Conservation (phyloP, 1,139 yeast genomes). For the Petasospora fabianii region DNA sequence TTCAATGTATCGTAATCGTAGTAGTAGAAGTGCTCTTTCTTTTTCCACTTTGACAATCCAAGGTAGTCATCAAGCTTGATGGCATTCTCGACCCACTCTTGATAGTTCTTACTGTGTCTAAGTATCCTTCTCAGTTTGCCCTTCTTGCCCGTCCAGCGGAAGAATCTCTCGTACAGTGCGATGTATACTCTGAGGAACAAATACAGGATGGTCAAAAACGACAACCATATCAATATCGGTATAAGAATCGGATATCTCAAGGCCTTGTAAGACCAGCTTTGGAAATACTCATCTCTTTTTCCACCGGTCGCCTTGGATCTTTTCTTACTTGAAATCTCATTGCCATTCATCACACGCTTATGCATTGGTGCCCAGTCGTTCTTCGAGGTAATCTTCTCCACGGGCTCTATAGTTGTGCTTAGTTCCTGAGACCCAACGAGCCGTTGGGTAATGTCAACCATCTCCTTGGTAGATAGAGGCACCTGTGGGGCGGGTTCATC, state of each 20-base stretch:
- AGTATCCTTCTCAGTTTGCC: conserved; percentile 46
- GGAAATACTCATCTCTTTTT: conserved; percentile 23
- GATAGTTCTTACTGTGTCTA: conserved; percentile 46
- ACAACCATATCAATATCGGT: conserved; percentile 51
- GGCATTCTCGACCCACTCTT: conserved; percentile 65
- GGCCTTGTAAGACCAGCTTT: conserved; percentile 43
- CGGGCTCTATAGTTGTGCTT: conserved; percentile 6
- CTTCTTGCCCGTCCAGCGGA: conserved; percentile 61
- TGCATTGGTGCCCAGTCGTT: conserved; percentile 69
- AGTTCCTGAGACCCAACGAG: conserved; percentile 16
- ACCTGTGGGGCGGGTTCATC: conserved; percentile 19
- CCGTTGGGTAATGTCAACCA: conserved; percentile 13
- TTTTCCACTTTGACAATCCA: conserved; percentile 59
- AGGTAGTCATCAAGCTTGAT: conserved; percentile 51
- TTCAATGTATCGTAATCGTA: conserved; percentile 64
- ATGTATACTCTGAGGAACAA: conserved; percentile 56
- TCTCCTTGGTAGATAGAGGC: conserved; percentile 8
- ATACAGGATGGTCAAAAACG: conserved; percentile 47
- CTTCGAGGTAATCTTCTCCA: conserved; percentile 50
- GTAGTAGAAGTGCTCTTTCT: conserved; percentile 58
- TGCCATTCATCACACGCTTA: too few species aligned
- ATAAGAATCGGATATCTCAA: conserved; percentile 65
- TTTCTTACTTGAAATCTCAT: conserved; percentile 6
- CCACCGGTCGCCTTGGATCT: not conserved
- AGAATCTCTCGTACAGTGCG: conserved; percentile 55